phyloP scores from a whole-genome alignment of 1,284 basidiomycete genomes.

The Pholiota adiposa region DNA sequence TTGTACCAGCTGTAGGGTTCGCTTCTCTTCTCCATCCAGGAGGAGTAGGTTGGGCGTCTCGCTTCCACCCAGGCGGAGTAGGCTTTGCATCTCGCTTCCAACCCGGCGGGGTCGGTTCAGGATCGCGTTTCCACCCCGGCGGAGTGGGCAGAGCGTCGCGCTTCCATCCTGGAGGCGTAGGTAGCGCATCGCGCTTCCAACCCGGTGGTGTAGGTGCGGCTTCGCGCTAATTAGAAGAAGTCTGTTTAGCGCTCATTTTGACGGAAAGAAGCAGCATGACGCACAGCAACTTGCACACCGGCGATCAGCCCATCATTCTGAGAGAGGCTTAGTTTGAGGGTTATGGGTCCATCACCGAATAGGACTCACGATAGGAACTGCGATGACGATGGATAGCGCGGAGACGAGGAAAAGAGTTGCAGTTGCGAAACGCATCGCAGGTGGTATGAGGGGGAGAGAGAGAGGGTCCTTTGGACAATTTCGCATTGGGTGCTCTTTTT shows the following conservation, averaged over 20 bases:
- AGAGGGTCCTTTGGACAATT: background rate
- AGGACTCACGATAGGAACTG: constrained; percentile 26
- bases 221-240: constrained; percentile 1
- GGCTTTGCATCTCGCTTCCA: constrained; percentile 22
- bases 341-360: background rate
- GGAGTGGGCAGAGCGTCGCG: constrained; percentile 13
- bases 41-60: too few species aligned
- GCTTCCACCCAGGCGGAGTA: background rate
- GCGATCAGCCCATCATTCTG: constrained; percentile 23
- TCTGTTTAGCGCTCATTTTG: background rate
- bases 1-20: too few species aligned
- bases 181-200: constrained; percentile 19
- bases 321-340: background rate
- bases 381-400: constrained; percentile 26
- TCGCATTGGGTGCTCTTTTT: background rate
- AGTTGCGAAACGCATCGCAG: constrained; percentile 27
- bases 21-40: too few species aligned
- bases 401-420: constrained; percentile 24
- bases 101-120: constrained; percentile 7
- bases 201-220: constrained; percentile 1
- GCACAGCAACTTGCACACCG: constrained; percentile 14
- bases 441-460: constrained; percentile 7
- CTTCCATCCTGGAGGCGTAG: constrained; percentile 24
- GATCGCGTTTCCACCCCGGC: constrained; percentile 21
- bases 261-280: constrained; percentile 6